A percentile compares a stretch with the other conserved stretches of the same genome.
Evolutionary conservation across 2,329 filamentous ascomycete species (phyloP).

Genomic region (Raffaelea ambrosiae): DNA sequence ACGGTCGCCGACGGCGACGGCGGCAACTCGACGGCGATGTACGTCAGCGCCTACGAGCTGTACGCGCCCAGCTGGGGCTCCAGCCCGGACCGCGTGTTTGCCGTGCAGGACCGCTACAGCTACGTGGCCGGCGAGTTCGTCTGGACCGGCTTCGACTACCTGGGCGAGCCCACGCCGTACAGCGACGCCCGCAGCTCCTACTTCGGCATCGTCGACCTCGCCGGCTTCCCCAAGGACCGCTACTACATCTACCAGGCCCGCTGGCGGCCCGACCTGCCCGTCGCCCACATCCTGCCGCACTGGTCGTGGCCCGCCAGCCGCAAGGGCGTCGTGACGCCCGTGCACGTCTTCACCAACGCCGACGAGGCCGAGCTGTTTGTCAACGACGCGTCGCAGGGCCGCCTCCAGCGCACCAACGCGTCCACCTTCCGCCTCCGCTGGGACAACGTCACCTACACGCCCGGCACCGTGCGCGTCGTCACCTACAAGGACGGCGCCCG

Average conservation of each 20-base stretch:
- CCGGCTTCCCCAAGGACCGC: constrained; percentile 48
- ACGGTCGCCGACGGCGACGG: constrained; percentile 26
- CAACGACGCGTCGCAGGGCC: constrained; percentile 38
- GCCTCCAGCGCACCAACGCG: constrained; percentile 20
- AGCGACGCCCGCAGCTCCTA: constrained; percentile 37
- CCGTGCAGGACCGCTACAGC: constrained; percentile 33
- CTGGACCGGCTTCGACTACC: constrained; percentile 22
- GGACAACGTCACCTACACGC: constrained; percentile 39
- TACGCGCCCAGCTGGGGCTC: constrained; percentile 38
- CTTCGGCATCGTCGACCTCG: constrained; percentile 48
- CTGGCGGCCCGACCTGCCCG: constrained; percentile 37
- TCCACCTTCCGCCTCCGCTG: constrained; percentile 42
- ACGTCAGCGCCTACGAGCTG: constrained; percentile 43
- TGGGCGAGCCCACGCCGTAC: constrained; percentile 27
- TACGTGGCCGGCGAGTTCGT: constrained; percentile 40
- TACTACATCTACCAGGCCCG: constrained; percentile 47
- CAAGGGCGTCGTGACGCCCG: constrained; percentile 37
- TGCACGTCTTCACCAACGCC: constrained; percentile 43
- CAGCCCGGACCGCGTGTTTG: constrained; percentile 45
- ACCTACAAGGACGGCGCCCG: constrained; percentile 36
- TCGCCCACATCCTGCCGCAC: constrained; percentile 46
- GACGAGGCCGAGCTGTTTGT: constrained; percentile 48
- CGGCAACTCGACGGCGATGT: constrained; percentile 23
- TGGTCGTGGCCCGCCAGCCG: constrained; percentile 44
- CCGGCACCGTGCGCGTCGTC: constrained; percentile 38